These are phyloP conservation scores for Ophiocordyceps camponoti-leonardi DNA, from an alignment of 2,329 filamentous ascomycete species.

Conservation along the genomic window DNA sequence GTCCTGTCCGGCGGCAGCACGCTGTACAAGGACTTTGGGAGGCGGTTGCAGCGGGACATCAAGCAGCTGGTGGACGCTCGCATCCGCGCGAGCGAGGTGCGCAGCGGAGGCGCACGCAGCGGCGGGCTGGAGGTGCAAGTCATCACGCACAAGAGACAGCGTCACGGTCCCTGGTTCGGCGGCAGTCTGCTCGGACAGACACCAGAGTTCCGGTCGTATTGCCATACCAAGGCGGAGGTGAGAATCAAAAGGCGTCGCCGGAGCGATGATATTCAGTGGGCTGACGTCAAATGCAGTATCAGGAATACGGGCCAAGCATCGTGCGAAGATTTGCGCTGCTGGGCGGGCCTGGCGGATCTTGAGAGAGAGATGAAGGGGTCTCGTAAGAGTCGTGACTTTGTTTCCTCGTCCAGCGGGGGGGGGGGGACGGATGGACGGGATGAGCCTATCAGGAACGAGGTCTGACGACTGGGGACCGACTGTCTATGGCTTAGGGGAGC, in stretches of 20 bases:
- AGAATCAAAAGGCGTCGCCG: slow-evolving; percentile 6
- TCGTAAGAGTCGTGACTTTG: neutral
- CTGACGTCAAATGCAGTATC: slow-evolving; percentile 42
- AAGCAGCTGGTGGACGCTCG: slow-evolving; percentile 86
- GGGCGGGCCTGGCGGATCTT: slow-evolving; percentile 77
- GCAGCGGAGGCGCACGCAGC: slow-evolving; percentile 81
- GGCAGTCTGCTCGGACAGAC: slow-evolving; percentile 93
- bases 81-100: slow-evolving; percentile 80
- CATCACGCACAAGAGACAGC: slow-evolving; percentile 91
- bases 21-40: slow-evolving; percentile 95
- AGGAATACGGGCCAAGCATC: slow-evolving; percentile 91
- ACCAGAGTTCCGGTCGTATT: slow-evolving; percentile 96
- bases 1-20: slow-evolving; percentile 94
- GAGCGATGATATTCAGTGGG: neutral
- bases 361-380: too few species aligned
- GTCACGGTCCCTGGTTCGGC: slow-evolving; percentile 97
- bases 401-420: neutral
- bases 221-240: slow-evolving; percentile 76
- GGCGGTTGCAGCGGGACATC: slow-evolving; percentile 91
- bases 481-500: too few species aligned
- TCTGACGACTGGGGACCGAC: too few species aligned
- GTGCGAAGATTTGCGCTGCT: slow-evolving; percentile 86
- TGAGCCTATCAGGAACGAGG: too few species aligned
- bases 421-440: too few species aligned
- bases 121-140: slow-evolving; percentile 94